Evolutionary conservation across 768 basidiomycete species (phyloP), one percentile per base, ranked within the genome.

Genomic region (Russula vinacea): DNA sequence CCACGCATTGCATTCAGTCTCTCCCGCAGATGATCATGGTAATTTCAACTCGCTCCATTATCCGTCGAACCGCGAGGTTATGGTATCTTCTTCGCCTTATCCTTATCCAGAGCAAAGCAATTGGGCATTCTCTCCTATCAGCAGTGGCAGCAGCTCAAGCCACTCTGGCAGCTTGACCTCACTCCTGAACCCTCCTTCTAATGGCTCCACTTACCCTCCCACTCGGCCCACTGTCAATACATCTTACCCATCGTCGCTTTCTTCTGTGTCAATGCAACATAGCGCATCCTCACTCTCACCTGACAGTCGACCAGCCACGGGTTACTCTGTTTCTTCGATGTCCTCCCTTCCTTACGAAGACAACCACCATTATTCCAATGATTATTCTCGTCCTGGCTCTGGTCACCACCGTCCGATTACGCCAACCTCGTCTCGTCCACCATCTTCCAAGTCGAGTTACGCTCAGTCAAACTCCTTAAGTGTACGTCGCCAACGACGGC

Each of bases 261-360:
- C 74, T 29, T 69, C 70, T 17, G 72, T 74, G 1, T 68, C 73
- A 49, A 84, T 86, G 65, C 85, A 87, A 69, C 83, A 84, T 60
- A 84, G 84, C 40, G 88, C 88, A 0, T 89, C 88, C 0, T 78
- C 79, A 9, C 74, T 90, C 68, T 92, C 91, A 4, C 91, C 91
- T 6, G 91, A 93, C 73, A 90, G 89, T 74, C 85, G 91, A 56
- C 91, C 91, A 1, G 88, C 87, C 2, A 92, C 91, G 0, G 89
- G 91, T 19, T 93, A 93, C 74, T 92, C 91, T 44, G 89, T 91
- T 61, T 87, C 89, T 2, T 90, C 89, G 14, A 89, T 91, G 68
- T 88, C 87, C 1, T 90, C 88, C 22, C 72, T 90, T 54, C 68
- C 71, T 70, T 63, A 73, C 68, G 65, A 90, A 74, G 86, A 87